A percentile compares a stretch with the other conserved stretches of the same genome.
phyloP scores from a whole-genome alignment of 768 basidiomycete genomes.

The Coprinellus micaceus region DNA sequence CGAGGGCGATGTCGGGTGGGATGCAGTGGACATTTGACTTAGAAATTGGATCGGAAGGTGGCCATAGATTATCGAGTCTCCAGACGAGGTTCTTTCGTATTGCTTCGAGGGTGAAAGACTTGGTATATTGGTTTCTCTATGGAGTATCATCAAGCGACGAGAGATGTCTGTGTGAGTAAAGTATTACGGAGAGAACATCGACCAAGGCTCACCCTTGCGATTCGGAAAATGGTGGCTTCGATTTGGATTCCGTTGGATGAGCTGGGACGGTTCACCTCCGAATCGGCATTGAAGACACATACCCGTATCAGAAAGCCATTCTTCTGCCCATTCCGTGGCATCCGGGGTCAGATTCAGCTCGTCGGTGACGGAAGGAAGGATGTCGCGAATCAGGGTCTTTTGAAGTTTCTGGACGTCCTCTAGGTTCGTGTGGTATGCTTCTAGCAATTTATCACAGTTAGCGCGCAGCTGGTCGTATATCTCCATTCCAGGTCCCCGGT shows the following conservation, averaged over 20 bases:
- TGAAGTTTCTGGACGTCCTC: slow-evolving; percentile 46
- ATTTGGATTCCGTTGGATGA: slow-evolving; percentile 13
- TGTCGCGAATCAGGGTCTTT: slow-evolving; percentile 47
- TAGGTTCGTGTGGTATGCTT: slow-evolving; percentile 48
- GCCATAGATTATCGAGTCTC: slow-evolving; percentile 49
- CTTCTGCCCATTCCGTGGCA: slow-evolving; percentile 47
- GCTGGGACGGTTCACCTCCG: slow-evolving; percentile 10
- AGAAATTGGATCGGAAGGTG: slow-evolving; percentile 20
- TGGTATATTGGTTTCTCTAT: slow-evolving; percentile 66
- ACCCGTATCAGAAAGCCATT: slow-evolving; percentile 70
- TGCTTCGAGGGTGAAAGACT: slow-evolving; percentile 58
- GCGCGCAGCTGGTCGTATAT: slow-evolving; percentile 38
- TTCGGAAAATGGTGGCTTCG: slow-evolving; percentile 56
- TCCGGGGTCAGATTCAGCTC: slow-evolving; percentile 51
- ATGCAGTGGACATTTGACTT: slow-evolving; percentile 49
- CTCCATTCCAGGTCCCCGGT: slow-evolving; percentile 23
- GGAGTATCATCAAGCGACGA: slow-evolving; percentile 6
- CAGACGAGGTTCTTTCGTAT: slow-evolving; percentile 53
- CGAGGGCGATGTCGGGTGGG: slow-evolving; percentile 42
- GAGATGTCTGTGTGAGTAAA: too few relatives aligned
- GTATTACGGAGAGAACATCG: background rate
- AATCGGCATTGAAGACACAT: slow-evolving; percentile 24
- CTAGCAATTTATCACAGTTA: slow-evolving; percentile 45
- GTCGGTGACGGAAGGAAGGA: slow-evolving; percentile 56
- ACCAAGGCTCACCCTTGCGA: slow-evolving; percentile 50